phyloP scores from a whole-genome alignment of 768 basidiomycete genomes.

The Leucocoprinus birnbaumii region DNA sequence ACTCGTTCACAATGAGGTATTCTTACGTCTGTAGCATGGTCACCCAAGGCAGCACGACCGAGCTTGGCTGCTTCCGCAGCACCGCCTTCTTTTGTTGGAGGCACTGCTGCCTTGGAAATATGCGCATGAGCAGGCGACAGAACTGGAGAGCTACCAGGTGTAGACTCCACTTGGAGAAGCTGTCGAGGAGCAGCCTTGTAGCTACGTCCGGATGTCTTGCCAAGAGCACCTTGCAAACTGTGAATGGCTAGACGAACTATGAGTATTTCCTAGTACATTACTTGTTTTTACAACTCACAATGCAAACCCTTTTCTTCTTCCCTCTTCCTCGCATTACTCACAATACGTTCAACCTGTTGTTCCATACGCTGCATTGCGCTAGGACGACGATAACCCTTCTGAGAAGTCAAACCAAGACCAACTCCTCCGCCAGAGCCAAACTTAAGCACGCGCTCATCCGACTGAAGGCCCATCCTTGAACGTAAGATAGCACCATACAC shows the following conservation, averaged over 20 bases:
- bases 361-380: slow-evolving; percentile 93
- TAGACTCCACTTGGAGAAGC: slow-evolving; percentile 82
- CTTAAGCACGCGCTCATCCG: slow-evolving; percentile 79
- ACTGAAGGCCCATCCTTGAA: slow-evolving; percentile 71
- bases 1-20: background rate
- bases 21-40: slow-evolving; percentile 48
- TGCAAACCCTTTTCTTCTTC: slow-evolving; percentile 82
- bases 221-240: slow-evolving; percentile 89
- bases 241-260: slow-evolving; percentile 46
- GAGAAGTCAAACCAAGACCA: slow-evolving; percentile 75
- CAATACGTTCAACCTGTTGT: slow-evolving; percentile 93
- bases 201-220: slow-evolving; percentile 90
- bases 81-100: slow-evolving; percentile 43
- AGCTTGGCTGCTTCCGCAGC: slow-evolving; percentile 76
- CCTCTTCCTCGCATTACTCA: slow-evolving; percentile 83
- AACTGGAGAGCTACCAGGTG: slow-evolving; percentile 40
- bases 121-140: slow-evolving; percentile 42
- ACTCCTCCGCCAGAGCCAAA: slow-evolving; percentile 83
- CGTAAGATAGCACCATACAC: slow-evolving; percentile 87
- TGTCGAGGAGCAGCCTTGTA: slow-evolving; percentile 97
- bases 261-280: background rate
- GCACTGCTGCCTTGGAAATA: slow-evolving; percentile 50
- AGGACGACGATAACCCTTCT: slow-evolving; percentile 65
- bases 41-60: slow-evolving; percentile 69
- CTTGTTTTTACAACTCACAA: no score